Percentiles rank a stretch among this genome's conserved stretches.
Conservation (phyloP, 805 yeast genomes). For the Kregervanrija delftensis region DNA sequence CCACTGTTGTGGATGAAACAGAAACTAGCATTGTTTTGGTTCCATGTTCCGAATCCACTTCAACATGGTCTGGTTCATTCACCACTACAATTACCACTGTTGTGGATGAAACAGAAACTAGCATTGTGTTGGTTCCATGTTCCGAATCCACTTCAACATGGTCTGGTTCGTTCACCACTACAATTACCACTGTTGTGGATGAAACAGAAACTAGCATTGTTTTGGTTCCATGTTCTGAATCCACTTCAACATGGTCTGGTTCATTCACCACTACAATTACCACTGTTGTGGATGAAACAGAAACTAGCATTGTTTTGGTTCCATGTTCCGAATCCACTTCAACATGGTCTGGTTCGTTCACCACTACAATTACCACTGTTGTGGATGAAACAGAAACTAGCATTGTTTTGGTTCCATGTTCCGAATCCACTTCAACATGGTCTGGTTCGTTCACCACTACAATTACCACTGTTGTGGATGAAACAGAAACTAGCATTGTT, state of each 20-base stretch:
- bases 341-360: no score
- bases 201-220: background rate
- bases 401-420: no score
- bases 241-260: constrained; percentile 1
- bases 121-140: constrained; percentile 1
- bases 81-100: background rate
- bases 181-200: background rate
- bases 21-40: constrained; percentile 2
- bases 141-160: background rate
- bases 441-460: no score
- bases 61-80: constrained; percentile 1
- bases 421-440: no score
- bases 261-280: background rate
- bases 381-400: no score
- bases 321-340: background rate
- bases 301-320: background rate
- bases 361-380: no score
- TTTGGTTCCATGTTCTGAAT: constrained; percentile 1
- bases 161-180: background rate
- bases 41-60: background rate
- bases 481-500: no score
- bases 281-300: background rate
- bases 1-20: background rate
- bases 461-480: no score
- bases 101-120: background rate